Evolutionary conservation across 1,284 basidiomycete species (phyloP), one percentile per base, ranked within the genome.

Genomic region (Coniferiporia weirii): DNA sequence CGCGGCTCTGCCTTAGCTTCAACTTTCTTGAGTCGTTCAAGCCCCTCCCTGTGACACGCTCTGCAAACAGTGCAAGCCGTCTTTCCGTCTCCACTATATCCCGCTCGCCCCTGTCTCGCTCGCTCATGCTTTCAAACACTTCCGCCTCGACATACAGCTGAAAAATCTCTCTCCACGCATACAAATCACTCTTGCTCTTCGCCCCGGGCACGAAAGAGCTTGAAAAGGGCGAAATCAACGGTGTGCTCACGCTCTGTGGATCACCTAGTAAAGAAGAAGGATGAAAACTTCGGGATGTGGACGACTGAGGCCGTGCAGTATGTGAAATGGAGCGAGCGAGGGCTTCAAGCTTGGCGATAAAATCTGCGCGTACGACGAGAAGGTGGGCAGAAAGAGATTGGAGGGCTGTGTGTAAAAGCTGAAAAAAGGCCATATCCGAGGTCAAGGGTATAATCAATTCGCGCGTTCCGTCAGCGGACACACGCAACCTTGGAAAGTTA

Each of bases 131-230:
- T 70, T 96, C 93, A 66, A 97, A 98, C 5, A 98, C 85, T 67
- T 96, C 89, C 1, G 84, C 75, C 65, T 98, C 93, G 54, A 92
- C 78, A 75, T 96, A 98, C 1, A 96, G 74, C 52, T 86, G 82
- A 68, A 98, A 97, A 36, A 98, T 89, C 71, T 93, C 87, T 35
- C 95, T 77, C 95, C 95, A 98, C 2, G 85, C 82, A 68, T 93
- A 95, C n/a, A 98, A 73, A 67, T 98, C 95, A 20, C 79, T 78
- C 65, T 79, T 79, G 8, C 67, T 72, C 65, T 79, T 79, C 9
- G 68, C 58, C 57, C 64, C 45, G 45, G 57, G 61, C 52, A 36
- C 32, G 34, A 65, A 35, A 43, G 66, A 32, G 7, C 60, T 55
- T 54, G 62, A 69, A 55, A 52, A 63, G 27, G 61, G 63, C 40